Evolutionary conservation across 306 rosid species (phyloP), one percentile per base, ranked within the genome.

Genomic region (Aeschynomene evenia): DNA sequence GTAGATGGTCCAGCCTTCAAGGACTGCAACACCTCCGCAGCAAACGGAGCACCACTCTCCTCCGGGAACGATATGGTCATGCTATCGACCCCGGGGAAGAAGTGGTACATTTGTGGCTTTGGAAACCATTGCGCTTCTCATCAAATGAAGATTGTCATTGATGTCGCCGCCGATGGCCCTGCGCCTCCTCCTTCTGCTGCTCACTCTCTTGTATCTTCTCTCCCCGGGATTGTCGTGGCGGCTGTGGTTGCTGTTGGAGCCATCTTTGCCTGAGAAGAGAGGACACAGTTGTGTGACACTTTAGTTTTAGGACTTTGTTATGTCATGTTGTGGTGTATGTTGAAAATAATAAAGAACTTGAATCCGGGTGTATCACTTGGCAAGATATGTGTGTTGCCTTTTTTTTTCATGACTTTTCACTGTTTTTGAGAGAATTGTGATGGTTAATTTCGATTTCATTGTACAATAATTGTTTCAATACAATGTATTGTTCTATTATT

Each of bases 111-210:
- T 18, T 66, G 74, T 26, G 74, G 74, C 0, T 12, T 9, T 3
- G 6, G 4, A 1, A 4, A 66, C 13, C 54, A 75, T 31, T 66
- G 79, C n/a, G 11, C 33, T 23, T 13, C 1, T 7, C 68, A 15
- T 2, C 33, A 49, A n/a, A 57, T 73, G 74, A 75, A 75, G 68
- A 43, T 75, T 5, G 68, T 9, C 43, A 23, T 75, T 15, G 34
- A 26, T 3, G 79, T 75, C 15, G 8, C 2, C 0, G 0, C 9
- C 0, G 60, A 49, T 0, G 73, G 39, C 0, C 79, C 73, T 3
- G 51, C 28, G 0, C 45, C 79, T 22, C 68, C 79, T 28, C 79
- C 77, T 64, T 43, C 66, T 43, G 9, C 66, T 33, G 55, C 73
- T 20, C 42, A 0, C 10, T 58, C 63, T 36, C 0, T 36, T 0